Base-by-base conservation (phyloP, 805 yeast genomes). In the Crinitomyces ghanaensis region DNA sequence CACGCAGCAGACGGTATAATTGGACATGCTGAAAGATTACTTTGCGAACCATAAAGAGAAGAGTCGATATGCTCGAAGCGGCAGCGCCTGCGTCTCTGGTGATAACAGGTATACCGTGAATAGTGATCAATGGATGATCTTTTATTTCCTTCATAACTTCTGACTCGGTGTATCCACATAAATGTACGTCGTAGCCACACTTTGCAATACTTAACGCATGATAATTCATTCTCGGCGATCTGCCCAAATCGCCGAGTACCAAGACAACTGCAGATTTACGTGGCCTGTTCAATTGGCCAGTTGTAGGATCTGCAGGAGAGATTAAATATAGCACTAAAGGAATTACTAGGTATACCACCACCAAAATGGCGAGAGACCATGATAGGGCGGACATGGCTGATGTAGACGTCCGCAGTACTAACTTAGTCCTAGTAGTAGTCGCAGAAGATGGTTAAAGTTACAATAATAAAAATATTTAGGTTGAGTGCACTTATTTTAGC, bases 201-300 rank as follows among this genome's bases (percentile, higher is more conserved):
- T 65, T 54, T n/a, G 79, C 68, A 45, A 91, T 74, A 35, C 88
- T 77, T 37, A 65, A 59, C 0, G 93, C 94, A 53, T 91, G 98
- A 56, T 88, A 81, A 44, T 77, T 69, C 80, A 88, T 91, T 39
- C 98, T 65, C 5, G 98, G 98, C 0, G 96, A 86, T 50, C 85
- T 93, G 9, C 95, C 95, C 34, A 91, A 51, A 51, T 88, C 97
- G 2, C 98, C 98, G 13, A 91, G 60, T 2, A 91, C 98, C 41
- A 83, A 68, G 13, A 91, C 73, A 6, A 80, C 66, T 4, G 83
- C 74, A 33, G 83, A 69, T 41, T 65, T 72, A 38, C 63, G 40
- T n/a, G n/a, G n/a, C 23, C 45, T 43, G 4, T 34, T 19, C 26
- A 45, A 34, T 15, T 16, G 29, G 4, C 13, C 19, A 4, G 5